A percentile compares a stretch with the other conserved stretches of the same genome.
Conservation (phyloP, 257 asterid species). For the Gentiana straminea region DNA sequence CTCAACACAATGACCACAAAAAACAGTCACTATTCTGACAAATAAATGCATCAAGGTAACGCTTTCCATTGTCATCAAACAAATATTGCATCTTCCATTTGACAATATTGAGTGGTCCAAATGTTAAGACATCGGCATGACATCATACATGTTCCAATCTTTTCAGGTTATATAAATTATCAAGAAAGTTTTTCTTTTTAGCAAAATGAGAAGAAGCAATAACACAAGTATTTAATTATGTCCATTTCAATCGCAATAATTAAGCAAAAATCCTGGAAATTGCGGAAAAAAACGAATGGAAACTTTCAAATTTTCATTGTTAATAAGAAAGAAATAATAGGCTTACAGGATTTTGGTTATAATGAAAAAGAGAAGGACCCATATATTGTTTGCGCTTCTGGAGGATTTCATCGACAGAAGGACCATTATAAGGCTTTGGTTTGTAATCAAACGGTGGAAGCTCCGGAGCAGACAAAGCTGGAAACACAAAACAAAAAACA, state of each 20-base stretch:
- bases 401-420: slow-evolving; percentile 59
- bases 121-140: neutral
- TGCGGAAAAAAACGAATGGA: too few species aligned
- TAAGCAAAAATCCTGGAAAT: too few species aligned
- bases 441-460: slow-evolving; percentile 64
- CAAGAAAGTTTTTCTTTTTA: too few species aligned
- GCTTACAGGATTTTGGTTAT: slow-evolving; percentile 78
- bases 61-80: neutral
- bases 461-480: slow-evolving; percentile 17
- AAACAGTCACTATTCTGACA: neutral
- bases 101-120: neutral
- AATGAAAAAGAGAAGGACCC: slow-evolving; percentile 85
- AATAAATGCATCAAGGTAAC: neutral
- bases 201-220: too few species aligned
- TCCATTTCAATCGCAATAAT: too few species aligned
- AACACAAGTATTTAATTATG: too few species aligned
- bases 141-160: too few species aligned
- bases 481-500: too few species aligned
- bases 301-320: too few species aligned
- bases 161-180: too few species aligned
- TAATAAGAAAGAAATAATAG: neutral
- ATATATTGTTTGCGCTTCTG: slow-evolving; percentile 62
- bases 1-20: slow-evolving; percentile 45
- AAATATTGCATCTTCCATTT: neutral
- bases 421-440: slow-evolving; percentile 74